These are phyloP conservation scores for Schizonepeta tenuifolia DNA, from an alignment of 257 asterid species.

Conservation along the genomic window DNA sequence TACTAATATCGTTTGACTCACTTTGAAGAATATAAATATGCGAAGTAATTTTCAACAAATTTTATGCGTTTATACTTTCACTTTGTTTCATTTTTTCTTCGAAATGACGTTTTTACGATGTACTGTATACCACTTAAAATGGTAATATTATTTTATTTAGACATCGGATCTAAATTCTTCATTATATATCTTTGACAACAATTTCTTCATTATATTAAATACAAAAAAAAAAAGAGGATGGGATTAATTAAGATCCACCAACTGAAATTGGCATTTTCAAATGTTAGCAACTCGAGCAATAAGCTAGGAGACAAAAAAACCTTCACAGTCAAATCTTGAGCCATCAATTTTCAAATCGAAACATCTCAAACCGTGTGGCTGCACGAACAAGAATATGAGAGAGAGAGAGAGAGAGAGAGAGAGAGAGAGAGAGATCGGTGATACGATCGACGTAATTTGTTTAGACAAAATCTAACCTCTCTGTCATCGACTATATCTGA, in stretches of 20 bases:
- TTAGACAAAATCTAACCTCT: constrained; percentile 14
- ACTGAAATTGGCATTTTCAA: background rate
- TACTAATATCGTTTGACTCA: background rate
- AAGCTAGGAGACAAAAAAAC: constrained; percentile 33
- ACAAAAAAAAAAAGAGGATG: background rate
- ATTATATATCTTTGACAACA: background rate
- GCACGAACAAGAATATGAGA: constrained; percentile 37
- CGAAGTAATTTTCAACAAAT: constrained; percentile 1
- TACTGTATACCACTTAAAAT: background rate
- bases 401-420: constrained; percentile 1
- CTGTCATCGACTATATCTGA: constrained; percentile 16
- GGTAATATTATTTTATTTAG: background rate
- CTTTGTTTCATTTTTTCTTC: background rate
- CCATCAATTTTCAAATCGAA: constrained; percentile 36
- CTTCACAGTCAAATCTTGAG: constrained; percentile 27
- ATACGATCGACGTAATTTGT: constrained; percentile 11
- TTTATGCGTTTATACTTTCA: background rate
- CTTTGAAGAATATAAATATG: background rate
- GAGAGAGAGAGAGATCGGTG: background rate
- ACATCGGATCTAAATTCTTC: background rate
- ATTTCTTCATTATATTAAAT: background rate
- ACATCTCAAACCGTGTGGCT: constrained; percentile 49
- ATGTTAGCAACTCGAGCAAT: constrained; percentile 6
- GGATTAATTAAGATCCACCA: constrained; percentile 8
- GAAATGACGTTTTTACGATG: background rate